Conservation (phyloP, 2,329 filamentous ascomycete species). For the Xylariomycetidae sp. region DNA sequence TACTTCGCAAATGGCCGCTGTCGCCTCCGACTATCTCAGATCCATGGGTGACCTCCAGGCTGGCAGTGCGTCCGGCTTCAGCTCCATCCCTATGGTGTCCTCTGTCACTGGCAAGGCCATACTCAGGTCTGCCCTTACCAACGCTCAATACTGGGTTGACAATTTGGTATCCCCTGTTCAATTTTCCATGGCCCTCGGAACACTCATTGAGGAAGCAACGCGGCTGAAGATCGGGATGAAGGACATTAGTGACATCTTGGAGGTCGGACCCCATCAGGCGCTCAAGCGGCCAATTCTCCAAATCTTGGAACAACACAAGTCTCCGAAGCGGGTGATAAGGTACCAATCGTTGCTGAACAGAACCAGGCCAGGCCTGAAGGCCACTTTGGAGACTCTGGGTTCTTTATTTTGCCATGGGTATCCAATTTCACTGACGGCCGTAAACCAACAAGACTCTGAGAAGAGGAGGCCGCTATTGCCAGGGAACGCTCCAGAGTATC, state of each 20-base stretch:
- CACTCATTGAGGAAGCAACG: too few species aligned
- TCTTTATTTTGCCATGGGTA: too few species aligned
- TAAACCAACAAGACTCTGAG: too few species aligned
- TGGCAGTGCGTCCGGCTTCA: background rate
- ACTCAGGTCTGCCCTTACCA: background rate
- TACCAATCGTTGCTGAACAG: too few species aligned
- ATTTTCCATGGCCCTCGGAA: slow-evolving; percentile 21
- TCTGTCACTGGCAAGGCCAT: slow-evolving; percentile 4
- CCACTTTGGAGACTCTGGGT: too few species aligned
- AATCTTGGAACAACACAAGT: background rate
- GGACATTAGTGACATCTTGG: background rate
- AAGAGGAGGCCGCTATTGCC: too few species aligned
- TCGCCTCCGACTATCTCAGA: slow-evolving; percentile 8
- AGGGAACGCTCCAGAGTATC: background rate
- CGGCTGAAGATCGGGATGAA: too few species aligned
- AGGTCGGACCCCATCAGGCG: background rate
- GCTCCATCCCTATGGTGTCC: slow-evolving; percentile 11
- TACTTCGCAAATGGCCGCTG: slow-evolving; percentile 23
- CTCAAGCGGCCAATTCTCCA: background rate
- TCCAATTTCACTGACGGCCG: too few species aligned
- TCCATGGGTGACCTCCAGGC: slow-evolving; percentile 2
- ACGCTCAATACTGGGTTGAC: slow-evolving; percentile 10
- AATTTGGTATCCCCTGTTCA: slow-evolving; percentile 27
- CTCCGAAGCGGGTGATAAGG: too few species aligned
- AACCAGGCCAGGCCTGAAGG: too few species aligned